A percentile compares a stretch with the other conserved stretches of the same genome.
These are phyloP conservation scores for Camelina laxa DNA, from an alignment of 345 rosid species.

Conservation along the genomic window DNA sequence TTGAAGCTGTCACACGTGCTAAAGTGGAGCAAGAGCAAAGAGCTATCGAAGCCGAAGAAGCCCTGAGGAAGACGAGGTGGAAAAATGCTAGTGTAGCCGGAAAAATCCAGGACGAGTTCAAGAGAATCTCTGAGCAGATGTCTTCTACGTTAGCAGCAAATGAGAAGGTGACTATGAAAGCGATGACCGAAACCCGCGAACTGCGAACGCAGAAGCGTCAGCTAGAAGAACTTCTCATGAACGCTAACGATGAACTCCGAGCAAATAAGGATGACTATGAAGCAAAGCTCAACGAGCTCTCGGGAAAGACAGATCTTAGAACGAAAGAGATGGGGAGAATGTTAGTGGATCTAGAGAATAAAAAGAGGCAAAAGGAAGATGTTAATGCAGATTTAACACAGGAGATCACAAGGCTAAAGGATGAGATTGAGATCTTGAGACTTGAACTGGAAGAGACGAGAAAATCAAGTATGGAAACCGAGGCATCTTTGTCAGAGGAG, in stretches of 20 bases:
- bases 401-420: constrained; percentile 51
- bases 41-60: constrained; percentile 88
- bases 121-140: constrained; percentile 73
- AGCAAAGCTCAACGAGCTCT: constrained; percentile 53
- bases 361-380: constrained; percentile 59
- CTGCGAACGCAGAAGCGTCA: constrained; percentile 57
- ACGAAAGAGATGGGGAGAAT: constrained; percentile 52
- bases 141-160: constrained; percentile 66
- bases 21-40: constrained; percentile 78
- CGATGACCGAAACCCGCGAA: constrained; percentile 64
- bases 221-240: constrained; percentile 74
- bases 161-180: constrained; percentile 67
- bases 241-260: constrained; percentile 61
- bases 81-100: constrained; percentile 73
- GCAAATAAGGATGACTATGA: constrained; percentile 49
- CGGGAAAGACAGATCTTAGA: constrained; percentile 46
- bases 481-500: constrained; percentile 50
- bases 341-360: constrained; percentile 54
- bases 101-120: constrained; percentile 80
- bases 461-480: constrained; percentile 43
- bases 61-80: constrained; percentile 71
- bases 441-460: constrained; percentile 39
- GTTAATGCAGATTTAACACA: constrained; percentile 41
- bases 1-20: constrained; percentile 59
- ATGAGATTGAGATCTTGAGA: constrained; percentile 50